These are phyloP conservation scores for Mortierella sp. DNA, from an alignment of 371 early-diverging fungal species.

Conservation along the genomic window DNA sequence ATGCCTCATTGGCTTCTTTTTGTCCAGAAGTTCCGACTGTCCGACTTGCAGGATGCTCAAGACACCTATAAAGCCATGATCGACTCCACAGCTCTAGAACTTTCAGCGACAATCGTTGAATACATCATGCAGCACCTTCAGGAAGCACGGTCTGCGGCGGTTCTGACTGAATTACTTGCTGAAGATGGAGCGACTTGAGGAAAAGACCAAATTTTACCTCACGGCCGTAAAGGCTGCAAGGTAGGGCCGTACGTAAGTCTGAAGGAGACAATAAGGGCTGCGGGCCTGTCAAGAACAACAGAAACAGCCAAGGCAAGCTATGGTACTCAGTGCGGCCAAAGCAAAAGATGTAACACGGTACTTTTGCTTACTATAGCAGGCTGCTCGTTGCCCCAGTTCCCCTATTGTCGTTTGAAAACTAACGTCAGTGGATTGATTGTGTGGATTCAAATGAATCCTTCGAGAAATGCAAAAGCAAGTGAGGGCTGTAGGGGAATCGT, in stretches of 20 bases:
- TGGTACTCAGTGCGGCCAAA: not conserved
- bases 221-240: conserved; percentile 21
- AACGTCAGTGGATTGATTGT: not conserved
- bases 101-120: conserved; percentile 19
- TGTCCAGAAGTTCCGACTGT: conserved; percentile 18
- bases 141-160: conserved; percentile 12
- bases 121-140: conserved; percentile 19
- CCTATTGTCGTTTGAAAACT: not conserved
- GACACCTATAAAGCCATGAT: conserved; percentile 15
- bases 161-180: conserved; percentile 18
- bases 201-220: conserved; percentile 18
- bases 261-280: conserved; percentile 18
- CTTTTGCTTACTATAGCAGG: not conserved
- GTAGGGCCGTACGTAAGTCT: conserved; percentile 14
- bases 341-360: conserved; percentile 23
- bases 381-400: conserved; percentile 1
- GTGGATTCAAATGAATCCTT: conserved; percentile 12
- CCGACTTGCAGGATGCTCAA: conserved; percentile 13
- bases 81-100: conserved; percentile 11
- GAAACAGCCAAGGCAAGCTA: conserved; percentile 8
- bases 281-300: not conserved
- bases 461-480: conserved; percentile 12
- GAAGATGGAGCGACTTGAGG: conserved; percentile 7
- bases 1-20: not conserved
- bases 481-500: conserved; percentile 13